phyloP scores from a whole-genome alignment of 2,329 filamentous ascomycete species.

The Sodiomyces alkalinus region DNA sequence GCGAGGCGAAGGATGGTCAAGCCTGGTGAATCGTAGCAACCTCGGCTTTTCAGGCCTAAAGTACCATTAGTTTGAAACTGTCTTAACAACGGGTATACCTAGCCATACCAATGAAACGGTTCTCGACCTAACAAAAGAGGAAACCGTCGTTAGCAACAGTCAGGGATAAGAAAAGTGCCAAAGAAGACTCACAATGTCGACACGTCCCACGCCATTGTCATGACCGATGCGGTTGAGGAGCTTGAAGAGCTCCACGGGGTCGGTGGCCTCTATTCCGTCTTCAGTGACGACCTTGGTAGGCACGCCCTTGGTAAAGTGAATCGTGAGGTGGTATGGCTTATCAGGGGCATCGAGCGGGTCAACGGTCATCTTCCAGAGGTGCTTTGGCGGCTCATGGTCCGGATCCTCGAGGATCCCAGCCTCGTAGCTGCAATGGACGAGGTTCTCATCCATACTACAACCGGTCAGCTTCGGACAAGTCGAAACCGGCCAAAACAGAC shows the following conservation, averaged over 20 bases:
- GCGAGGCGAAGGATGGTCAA: slow-evolving; percentile 5
- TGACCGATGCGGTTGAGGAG: slow-evolving; percentile 48
- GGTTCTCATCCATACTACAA: slow-evolving; percentile 44
- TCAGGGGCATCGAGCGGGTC: slow-evolving; percentile 46
- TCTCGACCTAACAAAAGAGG: no score
- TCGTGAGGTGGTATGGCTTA: slow-evolving; percentile 45
- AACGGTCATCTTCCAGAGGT: slow-evolving; percentile 55
- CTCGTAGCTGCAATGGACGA: slow-evolving; percentile 70
- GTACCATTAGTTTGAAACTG: no score
- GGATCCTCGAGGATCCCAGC: slow-evolving; percentile 45
- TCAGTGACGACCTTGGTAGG: slow-evolving; percentile 43
- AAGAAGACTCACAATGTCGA: slow-evolving; percentile 42
- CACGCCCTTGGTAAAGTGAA: slow-evolving; percentile 53
- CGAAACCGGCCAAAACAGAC: no score
- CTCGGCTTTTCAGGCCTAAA: slow-evolving; percentile 23
- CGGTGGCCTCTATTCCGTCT: no score
- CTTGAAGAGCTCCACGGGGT: slow-evolving; percentile 50
- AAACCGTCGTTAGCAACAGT: slow-evolving; percentile 11
- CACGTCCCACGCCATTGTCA: slow-evolving; percentile 51
- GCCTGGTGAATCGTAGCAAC: slow-evolving; percentile 32
- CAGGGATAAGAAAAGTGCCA: not conserved
- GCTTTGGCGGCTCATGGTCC: slow-evolving; percentile 43
- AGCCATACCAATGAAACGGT: slow-evolving; percentile 19
- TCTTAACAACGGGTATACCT: no score
- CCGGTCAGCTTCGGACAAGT: slow-evolving; percentile 36